Conservation (phyloP, 495 filamentous ascomycete species). For the Extremus antarcticus region DNA sequence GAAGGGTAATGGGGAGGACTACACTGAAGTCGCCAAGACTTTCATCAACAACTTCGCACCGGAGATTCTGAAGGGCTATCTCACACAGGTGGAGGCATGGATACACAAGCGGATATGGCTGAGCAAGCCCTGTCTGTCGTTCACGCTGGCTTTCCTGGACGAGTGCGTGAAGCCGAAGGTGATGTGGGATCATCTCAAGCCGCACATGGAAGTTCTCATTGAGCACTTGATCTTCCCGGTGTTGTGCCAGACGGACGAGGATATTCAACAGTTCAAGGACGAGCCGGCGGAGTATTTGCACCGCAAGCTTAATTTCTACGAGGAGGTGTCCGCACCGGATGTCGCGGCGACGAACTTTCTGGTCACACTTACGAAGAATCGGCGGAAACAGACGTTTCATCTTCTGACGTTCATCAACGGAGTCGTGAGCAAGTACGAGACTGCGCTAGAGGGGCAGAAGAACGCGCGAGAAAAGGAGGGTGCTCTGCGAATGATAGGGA, state of each 20-base stretch:
- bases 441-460: conserved; percentile 73
- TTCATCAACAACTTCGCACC: conserved; percentile 89
- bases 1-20: conserved; percentile 58
- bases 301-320: conserved; percentile 93
- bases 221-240: conserved; percentile 92
- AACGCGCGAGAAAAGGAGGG: conserved; percentile 92
- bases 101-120: conserved; percentile 90
- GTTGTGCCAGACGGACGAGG: conserved; percentile 83
- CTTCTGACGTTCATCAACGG: conserved; percentile 88
- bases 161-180: conserved; percentile 95
- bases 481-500: conserved; percentile 93
- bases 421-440: conserved; percentile 82
- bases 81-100: conserved; percentile 92
- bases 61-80: conserved; percentile 85
- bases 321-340: conserved; percentile 91
- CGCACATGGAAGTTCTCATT: conserved; percentile 82
- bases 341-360: conserved; percentile 95
- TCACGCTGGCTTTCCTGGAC: conserved; percentile 86
- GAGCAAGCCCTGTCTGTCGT: conserved; percentile 82
- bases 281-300: conserved; percentile 95
- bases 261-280: conserved; percentile 84
- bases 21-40: conserved; percentile 69
- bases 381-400: conserved; percentile 90
- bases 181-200: conserved; percentile 90
- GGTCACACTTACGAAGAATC: conserved; percentile 83